A percentile compares a stretch with the other conserved stretches of the same genome.
Evolutionary conservation across 2,329 filamentous ascomycete species (phyloP).

Genomic region (Fusarium musae): DNA sequence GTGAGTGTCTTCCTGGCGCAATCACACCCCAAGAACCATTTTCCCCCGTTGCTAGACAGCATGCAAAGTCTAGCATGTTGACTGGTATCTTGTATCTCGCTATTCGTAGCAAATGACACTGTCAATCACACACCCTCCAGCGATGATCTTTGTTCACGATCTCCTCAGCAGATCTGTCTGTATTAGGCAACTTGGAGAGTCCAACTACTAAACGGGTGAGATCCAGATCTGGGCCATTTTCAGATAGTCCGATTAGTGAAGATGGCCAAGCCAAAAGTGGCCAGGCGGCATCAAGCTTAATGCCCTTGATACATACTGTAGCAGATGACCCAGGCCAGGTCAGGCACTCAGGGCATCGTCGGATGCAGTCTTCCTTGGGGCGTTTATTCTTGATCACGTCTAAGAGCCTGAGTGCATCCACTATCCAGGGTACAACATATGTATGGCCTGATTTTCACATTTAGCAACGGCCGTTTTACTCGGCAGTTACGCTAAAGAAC

Average conservation of each 20-base stretch:
- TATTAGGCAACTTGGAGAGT: slow-evolving; percentile 21
- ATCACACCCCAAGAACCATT: not conserved
- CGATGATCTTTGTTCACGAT: not conserved
- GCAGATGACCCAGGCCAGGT: not conserved
- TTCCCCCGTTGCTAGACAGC: not conserved
- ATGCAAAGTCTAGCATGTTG: not conserved
- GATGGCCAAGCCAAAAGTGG: slow-evolving; percentile 17
- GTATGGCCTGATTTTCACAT: slow-evolving; percentile 18
- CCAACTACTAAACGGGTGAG: not conserved
- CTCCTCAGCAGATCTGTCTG: not conserved
- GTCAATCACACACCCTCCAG: not conserved
- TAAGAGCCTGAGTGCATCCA: slow-evolving; percentile 1
- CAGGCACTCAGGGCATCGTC: not conserved
- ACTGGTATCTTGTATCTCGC: not conserved
- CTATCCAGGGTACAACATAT: not conserved
- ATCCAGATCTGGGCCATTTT: slow-evolving; percentile 1
- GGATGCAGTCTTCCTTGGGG: not conserved
- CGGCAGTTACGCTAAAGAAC: slow-evolving; percentile 3
- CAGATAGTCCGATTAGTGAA: slow-evolving; percentile 10
- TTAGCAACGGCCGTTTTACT: slow-evolving; percentile 17
- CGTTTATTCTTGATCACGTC: not conserved
- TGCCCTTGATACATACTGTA: not conserved
- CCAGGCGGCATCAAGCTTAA: slow-evolving; percentile 6
- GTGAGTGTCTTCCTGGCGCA: not conserved
- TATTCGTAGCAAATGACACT: not conserved